These are phyloP conservation scores for Solanum raphanifolium DNA, from an alignment of 257 asterid genomes.

Conservation along the genomic window DNA sequence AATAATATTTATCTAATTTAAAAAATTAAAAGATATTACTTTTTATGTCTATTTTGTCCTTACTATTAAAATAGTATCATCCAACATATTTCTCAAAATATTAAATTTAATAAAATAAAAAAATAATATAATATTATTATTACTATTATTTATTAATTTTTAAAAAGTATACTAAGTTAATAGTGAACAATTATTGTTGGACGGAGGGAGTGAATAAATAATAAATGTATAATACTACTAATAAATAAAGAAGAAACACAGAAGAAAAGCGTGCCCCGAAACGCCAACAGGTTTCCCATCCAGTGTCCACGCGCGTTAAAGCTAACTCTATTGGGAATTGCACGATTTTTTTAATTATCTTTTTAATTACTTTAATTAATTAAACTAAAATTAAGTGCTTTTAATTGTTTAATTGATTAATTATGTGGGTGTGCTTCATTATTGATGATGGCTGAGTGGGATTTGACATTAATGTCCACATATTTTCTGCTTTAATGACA, in stretches of 20 bases:
- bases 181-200: fast-evolving
- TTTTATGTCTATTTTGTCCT: fast-evolving
- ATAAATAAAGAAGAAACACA: slow-evolving; percentile 1
- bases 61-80: no score
- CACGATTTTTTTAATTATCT: neutral
- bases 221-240: neutral
- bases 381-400: neutral
- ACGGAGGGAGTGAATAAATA: neutral
- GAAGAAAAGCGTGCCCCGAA: slow-evolving; percentile 30
- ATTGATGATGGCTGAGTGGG: neutral
- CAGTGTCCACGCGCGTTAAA: slow-evolving; percentile 29
- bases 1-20: no score
- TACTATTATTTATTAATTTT: no score
- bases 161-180: fast-evolving
- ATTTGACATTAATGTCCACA: neutral
- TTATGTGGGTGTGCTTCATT: neutral
- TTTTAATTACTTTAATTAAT: neutral
- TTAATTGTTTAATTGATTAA: neutral
- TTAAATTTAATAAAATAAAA: no score
- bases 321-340: neutral
- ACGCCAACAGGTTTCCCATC: slow-evolving; percentile 35
- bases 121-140: no score
- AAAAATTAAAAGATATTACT: no score
- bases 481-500: neutral
- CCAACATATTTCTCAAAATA: no score